Base-by-base conservation (phyloP, 2,329 filamentous ascomycete species). In the Botryotinia calthae region DNA sequence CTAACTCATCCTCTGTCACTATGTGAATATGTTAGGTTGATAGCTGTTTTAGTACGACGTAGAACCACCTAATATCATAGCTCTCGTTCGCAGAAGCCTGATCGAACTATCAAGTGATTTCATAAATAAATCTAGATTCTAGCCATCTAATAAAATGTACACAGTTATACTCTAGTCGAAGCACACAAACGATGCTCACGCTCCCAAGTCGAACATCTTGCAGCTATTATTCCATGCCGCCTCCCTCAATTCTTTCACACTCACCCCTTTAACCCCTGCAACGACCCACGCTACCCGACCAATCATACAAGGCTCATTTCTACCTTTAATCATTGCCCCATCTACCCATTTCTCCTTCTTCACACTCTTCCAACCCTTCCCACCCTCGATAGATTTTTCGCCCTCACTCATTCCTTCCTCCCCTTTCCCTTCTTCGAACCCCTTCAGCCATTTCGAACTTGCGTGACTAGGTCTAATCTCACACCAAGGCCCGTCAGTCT, bases 401-500 rank as follows among this genome's bases (percentile, higher is more conserved):
- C 37, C 65, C 31, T 70, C 56, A n/a, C n/a, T 63, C 58, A 72
- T 70, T 14, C 80, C 78, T 2, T 76, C 75, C 20, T 76, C 73
- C 1, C 77, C 75, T 20, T 46, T 61, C 20, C 80, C 78, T 2
- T 76, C 75, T 25, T 76, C 74, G 1, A 77, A 76, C 44, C 71
- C 77, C 82, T 83, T 68, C 74, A 76, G 46, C 71, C 74, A 74
- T 72, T 71, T 74, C 48, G 58, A 71, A 71, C 93, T 94, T 44
- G 95, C 94, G 83, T 99, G 95, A 44, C 89, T 93, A 0, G 94
- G 91, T 37, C 96, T 87, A 73, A 99, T 95, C 82, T 99, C 96
- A 80, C 96, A 99, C 93, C 96, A 99, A 4, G 96, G 96, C 3
- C 96, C 96, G 81, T 99, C 96, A 0, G 96, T 99, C 86, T 99